Percentiles rank a stretch among this genome's conserved stretches.
These are phyloP conservation scores for Coemansia brasiliensis DNA, from an alignment of 192 early-diverging fungal species.

Conservation along the genomic window DNA sequence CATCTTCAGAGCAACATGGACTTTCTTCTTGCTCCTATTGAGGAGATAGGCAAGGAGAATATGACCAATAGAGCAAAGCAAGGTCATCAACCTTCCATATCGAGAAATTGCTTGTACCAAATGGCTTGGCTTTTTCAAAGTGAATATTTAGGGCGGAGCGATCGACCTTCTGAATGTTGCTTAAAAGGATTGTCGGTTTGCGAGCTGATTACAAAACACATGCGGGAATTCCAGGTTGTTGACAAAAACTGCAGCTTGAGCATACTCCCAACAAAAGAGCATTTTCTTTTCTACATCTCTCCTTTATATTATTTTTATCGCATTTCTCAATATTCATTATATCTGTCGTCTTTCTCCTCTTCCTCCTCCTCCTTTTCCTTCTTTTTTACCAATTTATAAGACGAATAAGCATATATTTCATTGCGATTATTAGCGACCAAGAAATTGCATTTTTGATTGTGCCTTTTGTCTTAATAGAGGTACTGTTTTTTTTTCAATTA, in stretches of 20 bases:
- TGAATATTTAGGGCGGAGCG: too few relatives aligned
- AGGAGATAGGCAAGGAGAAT: too few relatives aligned
- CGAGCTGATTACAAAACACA: too few relatives aligned
- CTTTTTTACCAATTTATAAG: not conserved
- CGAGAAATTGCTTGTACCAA: too few relatives aligned
- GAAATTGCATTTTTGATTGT: not conserved
- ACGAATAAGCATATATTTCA: not conserved
- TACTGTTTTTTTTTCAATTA: not conserved
- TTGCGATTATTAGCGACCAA: not conserved
- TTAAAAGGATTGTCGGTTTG: too few relatives aligned
- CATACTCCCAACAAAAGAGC: slow-evolving; percentile 3
- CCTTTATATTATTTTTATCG: not conserved
- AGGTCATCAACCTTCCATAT: too few relatives aligned
- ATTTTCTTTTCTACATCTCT: slow-evolving; percentile 1
- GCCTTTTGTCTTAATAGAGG: not conserved
- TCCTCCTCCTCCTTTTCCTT: not conserved
- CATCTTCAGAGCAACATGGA: too few relatives aligned
- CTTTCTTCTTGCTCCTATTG: too few relatives aligned
- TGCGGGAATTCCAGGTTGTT: too few relatives aligned
- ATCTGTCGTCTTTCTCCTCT: not conserved
- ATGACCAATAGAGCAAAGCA: too few relatives aligned
- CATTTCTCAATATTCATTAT: slow-evolving; percentile 2
- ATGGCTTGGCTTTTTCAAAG: too few relatives aligned
- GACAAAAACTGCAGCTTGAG: not conserved
- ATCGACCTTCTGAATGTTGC: too few relatives aligned